Percentiles rank a stretch among this genome's conserved stretches.
These are phyloP conservation scores for Asterella californica DNA, from an alignment of 225 moss, liverwort and hornwort genomes.

Conservation along the genomic window DNA sequence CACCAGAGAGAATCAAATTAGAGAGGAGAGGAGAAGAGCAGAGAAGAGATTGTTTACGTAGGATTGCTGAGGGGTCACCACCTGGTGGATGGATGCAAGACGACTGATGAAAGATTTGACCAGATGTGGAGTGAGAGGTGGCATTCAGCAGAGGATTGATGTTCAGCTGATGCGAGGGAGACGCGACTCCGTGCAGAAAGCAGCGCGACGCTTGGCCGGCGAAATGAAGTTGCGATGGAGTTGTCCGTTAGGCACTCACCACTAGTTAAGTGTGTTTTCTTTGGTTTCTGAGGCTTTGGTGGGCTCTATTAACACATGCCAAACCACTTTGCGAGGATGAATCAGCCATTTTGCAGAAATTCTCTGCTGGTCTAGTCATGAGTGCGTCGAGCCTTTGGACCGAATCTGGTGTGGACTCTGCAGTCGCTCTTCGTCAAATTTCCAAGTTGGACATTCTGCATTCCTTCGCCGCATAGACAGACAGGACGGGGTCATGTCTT, in stretches of 20 bases:
- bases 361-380: not conserved
- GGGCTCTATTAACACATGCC: no score
- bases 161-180: slow-evolving; percentile 18
- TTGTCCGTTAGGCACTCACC: not conserved
- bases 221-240: not conserved
- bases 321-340: no score
- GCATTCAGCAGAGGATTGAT: not conserved
- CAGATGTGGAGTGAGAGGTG: slow-evolving; percentile 25
- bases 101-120: slow-evolving; percentile 16
- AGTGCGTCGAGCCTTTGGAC: not conserved
- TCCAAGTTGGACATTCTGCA: not conserved
- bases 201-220: slow-evolving; percentile 31
- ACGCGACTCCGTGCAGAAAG: slow-evolving; percentile 30
- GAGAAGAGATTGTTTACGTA: not conserved
- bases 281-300: no score
- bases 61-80: not conserved
- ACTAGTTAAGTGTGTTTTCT: no score
- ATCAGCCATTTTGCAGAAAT: not conserved
- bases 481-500: not conserved
- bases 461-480: not conserved
- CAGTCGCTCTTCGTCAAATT: not conserved
- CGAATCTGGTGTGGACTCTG: not conserved
- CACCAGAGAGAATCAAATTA: not conserved
- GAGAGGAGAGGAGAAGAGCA: not conserved
- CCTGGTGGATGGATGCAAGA: not conserved